These are phyloP conservation scores for Myxozyma nipponensis DNA, from an alignment of 805 yeast genomes.

Conservation along the genomic window DNA sequence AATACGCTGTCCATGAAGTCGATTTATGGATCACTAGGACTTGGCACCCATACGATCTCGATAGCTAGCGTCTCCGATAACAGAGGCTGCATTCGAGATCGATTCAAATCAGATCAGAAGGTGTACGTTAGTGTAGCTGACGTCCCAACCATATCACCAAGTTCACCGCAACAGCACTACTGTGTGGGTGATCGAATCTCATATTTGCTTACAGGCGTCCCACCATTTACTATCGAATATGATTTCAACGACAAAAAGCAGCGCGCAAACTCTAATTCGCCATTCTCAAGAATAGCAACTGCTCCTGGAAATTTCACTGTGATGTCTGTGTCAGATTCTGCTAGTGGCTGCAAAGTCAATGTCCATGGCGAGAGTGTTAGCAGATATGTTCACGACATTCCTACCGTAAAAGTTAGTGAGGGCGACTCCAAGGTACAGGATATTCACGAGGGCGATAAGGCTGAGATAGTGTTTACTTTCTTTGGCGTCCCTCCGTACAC, in stretches of 20 bases:
- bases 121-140: slow-evolving; percentile 64
- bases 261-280: slow-evolving; percentile 49
- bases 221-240: slow-evolving; percentile 76
- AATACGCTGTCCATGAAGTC: slow-evolving; percentile 41
- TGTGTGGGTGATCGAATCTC: slow-evolving; percentile 92
- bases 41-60: slow-evolving; percentile 68
- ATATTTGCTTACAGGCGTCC: slow-evolving; percentile 68
- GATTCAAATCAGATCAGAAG: slow-evolving; percentile 36
- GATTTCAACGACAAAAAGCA: slow-evolving; percentile 61
- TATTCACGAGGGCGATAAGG: slow-evolving; percentile 92
- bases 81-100: slow-evolving; percentile 60
- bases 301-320: slow-evolving; percentile 74
- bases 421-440: slow-evolving; percentile 75
- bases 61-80: slow-evolving; percentile 60
- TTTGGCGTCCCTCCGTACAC: slow-evolving; percentile 89
- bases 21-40: slow-evolving; percentile 49
- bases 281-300: slow-evolving; percentile 68
- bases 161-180: slow-evolving; percentile 47
- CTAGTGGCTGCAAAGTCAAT: slow-evolving; percentile 56
- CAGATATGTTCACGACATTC: slow-evolving; percentile 52
- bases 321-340: slow-evolving; percentile 66
- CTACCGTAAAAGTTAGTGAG: slow-evolving; percentile 77
- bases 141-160: slow-evolving; percentile 60
- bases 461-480: slow-evolving; percentile 77
- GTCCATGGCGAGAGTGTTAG: slow-evolving; percentile 35